Base-by-base conservation (phyloP, 2,329 filamentous ascomycete species). In the Colletotrichum sublineola region DNA sequence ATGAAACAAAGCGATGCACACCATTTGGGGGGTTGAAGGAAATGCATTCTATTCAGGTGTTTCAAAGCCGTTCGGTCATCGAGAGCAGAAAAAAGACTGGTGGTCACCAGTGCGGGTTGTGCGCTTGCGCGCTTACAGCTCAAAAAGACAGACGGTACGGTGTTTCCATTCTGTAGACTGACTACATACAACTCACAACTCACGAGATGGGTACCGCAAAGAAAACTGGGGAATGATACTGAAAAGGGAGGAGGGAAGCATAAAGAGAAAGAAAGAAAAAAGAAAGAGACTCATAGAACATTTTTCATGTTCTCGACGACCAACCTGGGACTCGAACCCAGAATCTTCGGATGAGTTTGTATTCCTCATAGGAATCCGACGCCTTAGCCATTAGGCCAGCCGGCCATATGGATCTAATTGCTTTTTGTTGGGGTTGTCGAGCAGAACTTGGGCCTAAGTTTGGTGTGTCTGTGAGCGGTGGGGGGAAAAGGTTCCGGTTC, bases 261-360 rank as follows among this genome's bases (percentile, higher is more conserved):
- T 1, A 8, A 48, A 20, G 1, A 11, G 8, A 6, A 14, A 42
- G 24, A n/a, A 42, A 60, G 38, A 69, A 60, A 29, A 14, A 7
- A 1, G 3, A 7, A 1, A 5, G 7, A 33, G n/a, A 64, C 58
- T 63, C 61, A 40, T 33, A 31, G 56, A 53, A 52, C 61, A 40
- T 38, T 63, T 50, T 33, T 63, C 61, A 63, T 29, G 50, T 53
- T 53, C 48, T 52, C 61, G 52, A 64, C 67, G 70, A 73, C 70
- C 70, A 70, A 73, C 70, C 66, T 70, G 70, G 70, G 70, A 73
- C 70, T 73, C 70, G 70, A 73, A 73, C 70, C 70, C 70, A 73
- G 66, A 73, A 73, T 61, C 70, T 73, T 73, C 70, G 68, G 70
- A 66, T 66, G 63, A 66, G 62, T 63, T 63, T 53, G 48, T 63